Evolutionary conservation across 805 yeast species (phyloP).

Genomic region (Priceomyces melissophilus): DNA sequence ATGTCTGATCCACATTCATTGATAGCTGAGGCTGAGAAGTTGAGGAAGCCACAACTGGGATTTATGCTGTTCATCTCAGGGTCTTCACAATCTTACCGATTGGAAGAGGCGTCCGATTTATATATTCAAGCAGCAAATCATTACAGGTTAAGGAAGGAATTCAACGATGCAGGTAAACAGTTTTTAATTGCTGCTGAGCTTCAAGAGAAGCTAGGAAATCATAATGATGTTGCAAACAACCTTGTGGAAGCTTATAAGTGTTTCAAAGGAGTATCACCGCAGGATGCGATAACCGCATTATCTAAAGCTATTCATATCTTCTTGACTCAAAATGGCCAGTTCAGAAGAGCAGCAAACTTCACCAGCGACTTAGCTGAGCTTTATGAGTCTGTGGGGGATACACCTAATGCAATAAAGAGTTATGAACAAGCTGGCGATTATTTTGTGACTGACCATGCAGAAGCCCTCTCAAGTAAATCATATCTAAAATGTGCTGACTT

Average conservation of each 20-base stretch:
- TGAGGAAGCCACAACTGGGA: conserved; percentile 61
- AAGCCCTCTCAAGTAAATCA: conserved; percentile 85
- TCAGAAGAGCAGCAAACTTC: conserved; percentile 93
- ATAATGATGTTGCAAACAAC: conserved; percentile 90
- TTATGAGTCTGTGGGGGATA: conserved; percentile 71
- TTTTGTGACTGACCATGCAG: conserved; percentile 90
- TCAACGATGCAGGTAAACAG: conserved; percentile 71
- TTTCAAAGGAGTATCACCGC: conserved; percentile 69
- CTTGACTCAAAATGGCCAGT: conserved; percentile 82
- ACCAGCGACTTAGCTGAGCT: conserved; percentile 86
- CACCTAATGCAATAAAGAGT: conserved; percentile 63
- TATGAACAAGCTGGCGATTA: conserved; percentile 96
- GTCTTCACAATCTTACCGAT: conserved; percentile 55
- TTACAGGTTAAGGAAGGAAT: conserved; percentile 73
- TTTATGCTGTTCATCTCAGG: conserved; percentile 64
- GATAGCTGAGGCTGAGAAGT: conserved; percentile 42
- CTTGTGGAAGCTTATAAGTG: conserved; percentile 89
- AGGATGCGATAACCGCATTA: conserved; percentile 73
- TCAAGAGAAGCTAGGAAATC: conserved; percentile 68
- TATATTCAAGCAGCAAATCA: conserved; percentile 92
- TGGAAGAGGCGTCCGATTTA: conserved; percentile 90
- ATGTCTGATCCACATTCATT: conserved; percentile 47
- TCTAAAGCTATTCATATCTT: conserved; percentile 77
- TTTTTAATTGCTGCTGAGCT: conserved; percentile 83
- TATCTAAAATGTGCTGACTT: conserved; percentile 87